These are phyloP conservation scores for Geoglossum glabrum DNA, from an alignment of 495 filamentous ascomycete genomes.

Conservation along the genomic window DNA sequence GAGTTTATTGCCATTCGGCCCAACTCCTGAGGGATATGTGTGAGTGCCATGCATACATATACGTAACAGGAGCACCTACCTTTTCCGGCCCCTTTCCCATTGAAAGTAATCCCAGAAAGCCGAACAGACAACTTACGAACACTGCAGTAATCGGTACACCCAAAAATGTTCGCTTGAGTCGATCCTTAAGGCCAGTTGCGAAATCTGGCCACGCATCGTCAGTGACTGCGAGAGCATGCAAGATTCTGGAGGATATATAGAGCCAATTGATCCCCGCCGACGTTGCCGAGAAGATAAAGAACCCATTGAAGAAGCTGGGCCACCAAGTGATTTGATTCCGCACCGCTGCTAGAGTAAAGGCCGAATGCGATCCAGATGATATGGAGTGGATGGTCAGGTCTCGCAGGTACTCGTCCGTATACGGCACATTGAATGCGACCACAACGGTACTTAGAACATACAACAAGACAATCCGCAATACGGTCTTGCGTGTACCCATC, in stretches of 20 bases:
- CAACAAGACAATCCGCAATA: slow-evolving; percentile 24
- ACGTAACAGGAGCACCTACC: neutral
- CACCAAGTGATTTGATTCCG: slow-evolving; percentile 21
- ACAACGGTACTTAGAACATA: slow-evolving; percentile 23
- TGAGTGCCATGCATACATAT: neutral
- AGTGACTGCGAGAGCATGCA: slow-evolving; percentile 25
- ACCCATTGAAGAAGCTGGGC: slow-evolving; percentile 27
- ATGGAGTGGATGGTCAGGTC: neutral
- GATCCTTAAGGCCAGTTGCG: neutral
- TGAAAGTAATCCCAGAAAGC: neutral
- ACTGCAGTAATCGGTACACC: neutral
- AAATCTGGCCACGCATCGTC: slow-evolving; percentile 19
- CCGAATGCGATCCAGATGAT: neutral
- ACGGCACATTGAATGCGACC: slow-evolving; percentile 18
- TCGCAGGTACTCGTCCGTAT: neutral
- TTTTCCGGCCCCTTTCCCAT: neutral
- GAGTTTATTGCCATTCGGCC: slow-evolving; percentile 24
- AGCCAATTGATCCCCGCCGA: slow-evolving; percentile 26
- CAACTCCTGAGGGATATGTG: slow-evolving; percentile 7
- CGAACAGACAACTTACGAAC: neutral
- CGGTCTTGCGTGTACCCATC: slow-evolving; percentile 27
- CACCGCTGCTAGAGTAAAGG: slow-evolving; percentile 27
- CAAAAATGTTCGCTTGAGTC: neutral
- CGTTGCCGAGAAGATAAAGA: slow-evolving; percentile 28
- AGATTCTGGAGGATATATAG: slow-evolving; percentile 25